These are phyloP conservation scores for Paramecium bursaria DNA, from an alignment of 73 alveolate genomes.

Conservation along the genomic window DNA sequence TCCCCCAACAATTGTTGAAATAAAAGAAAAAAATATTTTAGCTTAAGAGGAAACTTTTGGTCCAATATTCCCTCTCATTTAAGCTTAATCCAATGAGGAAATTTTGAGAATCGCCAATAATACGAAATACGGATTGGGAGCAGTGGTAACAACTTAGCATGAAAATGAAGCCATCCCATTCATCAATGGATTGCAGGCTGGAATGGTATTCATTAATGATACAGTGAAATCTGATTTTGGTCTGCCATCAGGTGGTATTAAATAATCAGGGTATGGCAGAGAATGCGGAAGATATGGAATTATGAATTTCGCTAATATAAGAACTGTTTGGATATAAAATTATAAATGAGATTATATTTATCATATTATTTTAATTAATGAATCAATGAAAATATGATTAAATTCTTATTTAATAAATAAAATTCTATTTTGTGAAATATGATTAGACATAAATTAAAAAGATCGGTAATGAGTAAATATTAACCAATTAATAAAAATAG, in stretches of 20 bases:
- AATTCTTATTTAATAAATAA: too few relatives aligned
- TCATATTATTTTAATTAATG: too few relatives aligned
- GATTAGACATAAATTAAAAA: too few relatives aligned
- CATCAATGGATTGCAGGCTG: too few relatives aligned
- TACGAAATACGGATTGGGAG: conserved; percentile 93
- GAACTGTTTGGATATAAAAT: conserved; percentile 68
- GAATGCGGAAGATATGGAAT: conserved; percentile 80
- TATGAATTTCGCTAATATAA: conserved; percentile 65
- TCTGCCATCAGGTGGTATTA: conserved; percentile 87
- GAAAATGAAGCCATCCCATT: conserved; percentile 68
- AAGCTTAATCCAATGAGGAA: conserved; percentile 78
- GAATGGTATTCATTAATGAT: conserved; percentile 85
- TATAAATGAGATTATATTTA: too few relatives aligned
- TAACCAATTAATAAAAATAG: too few relatives aligned
- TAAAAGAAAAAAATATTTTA: conserved; percentile 68
- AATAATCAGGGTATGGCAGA: conserved; percentile 90
- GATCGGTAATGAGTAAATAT: too few relatives aligned
- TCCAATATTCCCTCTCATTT: conserved; percentile 85
- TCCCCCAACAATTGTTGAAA: conserved; percentile 73
- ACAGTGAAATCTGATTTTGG: conserved; percentile 75
- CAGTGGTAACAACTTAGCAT: conserved; percentile 80
- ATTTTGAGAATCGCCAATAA: conserved; percentile 88
- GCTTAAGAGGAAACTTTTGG: conserved; percentile 88
- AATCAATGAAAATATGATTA: too few relatives aligned
- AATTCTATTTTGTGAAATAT: too few relatives aligned